Base-by-base conservation (phyloP, 2,329 filamentous ascomycete species). In the Bisporella sp. region DNA sequence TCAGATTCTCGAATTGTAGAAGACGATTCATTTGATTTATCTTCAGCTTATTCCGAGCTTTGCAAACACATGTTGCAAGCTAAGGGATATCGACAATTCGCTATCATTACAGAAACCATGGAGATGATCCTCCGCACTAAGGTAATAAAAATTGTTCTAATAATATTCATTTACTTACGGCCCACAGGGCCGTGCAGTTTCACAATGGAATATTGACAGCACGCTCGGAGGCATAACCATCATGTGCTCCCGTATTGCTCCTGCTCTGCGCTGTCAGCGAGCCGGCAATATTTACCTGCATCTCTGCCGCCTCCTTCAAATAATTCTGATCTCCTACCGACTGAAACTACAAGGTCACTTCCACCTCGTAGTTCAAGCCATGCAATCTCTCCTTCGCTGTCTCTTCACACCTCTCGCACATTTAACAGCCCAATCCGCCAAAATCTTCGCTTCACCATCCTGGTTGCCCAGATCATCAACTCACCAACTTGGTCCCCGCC, bases 261-360 rank as follows among this genome's bases (percentile, higher is more conserved):
- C 64, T 13, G 21, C 51, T 9, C 49, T 66, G 4, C 51, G 44
- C 8, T 29, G 53, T 8, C 48, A 21, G n/a, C 52, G 57, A 29
- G 52, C 58, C 8, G 51, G 58, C 9, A 57, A 54, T 28, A 60
- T 66, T 31, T 66, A 61, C 46, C 49, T 58, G 4, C 62, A 62
- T 41, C 57, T 66, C 12, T 82, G 75, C 66, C 73, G 71, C 48
- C 68, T 85, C 6, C 67, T 80, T 21, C 77, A 80, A 49, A 67
- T 71, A 28, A 67, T 84, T 37, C 75, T 85, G 61, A 75, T 75
- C 60, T 77, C 79, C 45, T 79, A 84, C 63, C 71, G 81, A 4
- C 70, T 80, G 41, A 78, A 81, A 7, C 69, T 85, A 1, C 76
- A 82, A 57, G 80, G 79, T 2, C 81, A 81, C 54, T 79, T 81